phyloP scores from a whole-genome alignment of 2,329 filamentous ascomycete species.

The Penicillium sp. region DNA sequence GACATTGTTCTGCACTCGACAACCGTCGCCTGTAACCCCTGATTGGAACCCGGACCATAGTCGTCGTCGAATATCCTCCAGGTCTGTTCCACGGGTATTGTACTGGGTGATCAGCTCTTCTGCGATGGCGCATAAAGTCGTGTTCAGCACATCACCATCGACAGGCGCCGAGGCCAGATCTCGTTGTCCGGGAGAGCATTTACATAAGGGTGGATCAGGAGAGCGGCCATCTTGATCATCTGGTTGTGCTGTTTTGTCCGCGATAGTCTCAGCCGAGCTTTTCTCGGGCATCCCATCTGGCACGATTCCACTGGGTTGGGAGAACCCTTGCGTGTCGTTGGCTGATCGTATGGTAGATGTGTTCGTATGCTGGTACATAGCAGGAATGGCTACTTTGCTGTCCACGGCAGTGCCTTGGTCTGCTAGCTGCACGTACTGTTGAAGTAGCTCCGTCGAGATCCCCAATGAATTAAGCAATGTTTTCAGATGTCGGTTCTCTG shows the following conservation, averaged over 20 bases:
- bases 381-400: conserved; percentile 42
- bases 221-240: not conserved
- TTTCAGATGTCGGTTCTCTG: conserved; percentile 38
- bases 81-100: conserved; percentile 40
- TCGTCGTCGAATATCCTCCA: conserved; percentile 39
- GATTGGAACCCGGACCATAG: conserved; percentile 41
- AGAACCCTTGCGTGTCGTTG: not conserved
- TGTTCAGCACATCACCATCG: conserved; percentile 35
- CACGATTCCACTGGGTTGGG: not conserved
- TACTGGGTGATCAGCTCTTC: conserved; percentile 44
- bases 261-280: not conserved
- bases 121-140: conserved; percentile 44
- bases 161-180: conserved; percentile 19
- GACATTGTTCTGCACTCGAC: conserved; percentile 46
- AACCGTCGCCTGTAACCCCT: conserved; percentile 34
- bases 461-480: conserved; percentile 32
- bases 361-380: conserved; percentile 22
- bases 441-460: conserved; percentile 26
- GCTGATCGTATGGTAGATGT: not conserved
- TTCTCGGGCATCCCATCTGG: not conserved
- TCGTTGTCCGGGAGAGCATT: conserved; percentile 24
- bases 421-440: conserved; percentile 31
- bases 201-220: conserved; percentile 25
- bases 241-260: not conserved
- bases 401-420: conserved; percentile 22